Conservation (phyloP, 805 yeast species). For the Kregervanrija pseudodelftensis region DNA sequence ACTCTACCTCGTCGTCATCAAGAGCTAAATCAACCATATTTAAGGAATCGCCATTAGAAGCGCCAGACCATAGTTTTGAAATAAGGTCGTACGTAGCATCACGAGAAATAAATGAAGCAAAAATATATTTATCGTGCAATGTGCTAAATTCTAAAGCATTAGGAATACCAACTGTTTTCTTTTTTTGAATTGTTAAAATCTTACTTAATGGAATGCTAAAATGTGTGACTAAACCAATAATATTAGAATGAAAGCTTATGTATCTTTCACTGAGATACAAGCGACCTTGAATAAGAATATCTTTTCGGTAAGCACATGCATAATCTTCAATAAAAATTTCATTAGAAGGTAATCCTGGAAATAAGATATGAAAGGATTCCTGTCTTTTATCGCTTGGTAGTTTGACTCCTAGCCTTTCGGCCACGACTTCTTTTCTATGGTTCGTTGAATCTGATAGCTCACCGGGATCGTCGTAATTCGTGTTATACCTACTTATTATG, state of each 20-base stretch:
- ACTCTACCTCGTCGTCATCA: slow-evolving; percentile 29
- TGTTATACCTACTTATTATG: slow-evolving; percentile 6
- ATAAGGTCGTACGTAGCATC: slow-evolving; percentile 47
- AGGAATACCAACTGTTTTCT: slow-evolving; percentile 59
- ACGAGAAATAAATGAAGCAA: slow-evolving; percentile 59
- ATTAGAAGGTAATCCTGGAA: slow-evolving; percentile 41
- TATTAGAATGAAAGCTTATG: slow-evolving; percentile 58
- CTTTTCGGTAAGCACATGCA: slow-evolving; percentile 59
- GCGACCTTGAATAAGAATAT: slow-evolving; percentile 61
- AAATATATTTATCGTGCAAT: slow-evolving; percentile 51
- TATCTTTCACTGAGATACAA: slow-evolving; percentile 49
- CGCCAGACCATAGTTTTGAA: slow-evolving; percentile 53
- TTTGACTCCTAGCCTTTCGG: slow-evolving; percentile 19
- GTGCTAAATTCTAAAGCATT: slow-evolving; percentile 62
- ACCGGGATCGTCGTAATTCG: slow-evolving; percentile 5
- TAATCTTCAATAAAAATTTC: slow-evolving; percentile 56
- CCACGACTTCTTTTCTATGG: slow-evolving; percentile 9
- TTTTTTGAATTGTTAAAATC: slow-evolving; percentile 57
- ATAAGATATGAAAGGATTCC: slow-evolving; percentile 51
- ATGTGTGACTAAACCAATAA: slow-evolving; percentile 61
- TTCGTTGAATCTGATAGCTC: slow-evolving; percentile 2
- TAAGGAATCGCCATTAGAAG: slow-evolving; percentile 21
- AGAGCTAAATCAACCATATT: slow-evolving; percentile 16
- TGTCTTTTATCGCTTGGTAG: slow-evolving; percentile 46
- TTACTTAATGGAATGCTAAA: slow-evolving; percentile 52